Percentiles rank a stretch among this genome's conserved stretches.
Evolutionary conservation across 2,329 filamentous ascomycete genomes (phyloP).

Genomic region (Ophiostoma montium): DNA sequence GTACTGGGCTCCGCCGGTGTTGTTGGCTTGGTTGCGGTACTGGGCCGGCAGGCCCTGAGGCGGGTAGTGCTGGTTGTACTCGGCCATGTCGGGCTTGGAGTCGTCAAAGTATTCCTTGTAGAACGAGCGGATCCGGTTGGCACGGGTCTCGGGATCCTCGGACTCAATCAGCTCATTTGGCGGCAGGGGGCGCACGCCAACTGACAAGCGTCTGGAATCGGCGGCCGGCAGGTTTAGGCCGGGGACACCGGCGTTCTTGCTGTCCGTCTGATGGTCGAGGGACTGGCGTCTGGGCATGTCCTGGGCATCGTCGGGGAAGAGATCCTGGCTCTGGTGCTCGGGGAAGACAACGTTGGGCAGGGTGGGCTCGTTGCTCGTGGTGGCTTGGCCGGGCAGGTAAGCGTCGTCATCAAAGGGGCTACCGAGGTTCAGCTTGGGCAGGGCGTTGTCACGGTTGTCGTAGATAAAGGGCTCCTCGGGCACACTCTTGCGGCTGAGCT

Average conservation of each 20-base stretch:
- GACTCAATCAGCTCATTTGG: slow-evolving; percentile 64
- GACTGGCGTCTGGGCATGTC: slow-evolving; percentile 17
- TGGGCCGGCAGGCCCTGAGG: slow-evolving; percentile 8
- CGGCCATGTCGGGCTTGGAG: slow-evolving; percentile 31
- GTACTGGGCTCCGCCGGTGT: slow-evolving; percentile 32
- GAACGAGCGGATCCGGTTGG: slow-evolving; percentile 94
- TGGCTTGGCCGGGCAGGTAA: slow-evolving; percentile 5
- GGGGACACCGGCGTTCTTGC: slow-evolving; percentile 7
- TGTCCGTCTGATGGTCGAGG: slow-evolving; percentile 14
- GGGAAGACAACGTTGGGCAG: slow-evolving; percentile 1
- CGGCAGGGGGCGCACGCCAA: slow-evolving; percentile 71
- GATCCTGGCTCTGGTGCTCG: neutral
- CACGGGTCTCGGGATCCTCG: slow-evolving; percentile 86
- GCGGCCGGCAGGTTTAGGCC: slow-evolving; percentile 39
- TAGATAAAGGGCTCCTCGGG: slow-evolving; percentile 14
- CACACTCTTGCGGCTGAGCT: slow-evolving; percentile 14
- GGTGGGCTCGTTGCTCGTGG: neutral
- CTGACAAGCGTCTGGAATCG: slow-evolving; percentile 46
- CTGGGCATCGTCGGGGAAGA: slow-evolving; percentile 13
- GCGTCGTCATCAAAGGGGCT: slow-evolving; percentile 7
- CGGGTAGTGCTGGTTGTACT: slow-evolving; percentile 16
- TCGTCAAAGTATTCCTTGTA: slow-evolving; percentile 99
- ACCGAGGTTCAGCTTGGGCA: slow-evolving; percentile 6
- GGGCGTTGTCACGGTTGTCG: slow-evolving; percentile 8
- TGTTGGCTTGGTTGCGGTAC: slow-evolving; percentile 3